A percentile compares a stretch with the other conserved stretches of the same genome.
Evolutionary conservation across 345 rosid species (phyloP).

Genomic region (Rhizophora apiculata): DNA sequence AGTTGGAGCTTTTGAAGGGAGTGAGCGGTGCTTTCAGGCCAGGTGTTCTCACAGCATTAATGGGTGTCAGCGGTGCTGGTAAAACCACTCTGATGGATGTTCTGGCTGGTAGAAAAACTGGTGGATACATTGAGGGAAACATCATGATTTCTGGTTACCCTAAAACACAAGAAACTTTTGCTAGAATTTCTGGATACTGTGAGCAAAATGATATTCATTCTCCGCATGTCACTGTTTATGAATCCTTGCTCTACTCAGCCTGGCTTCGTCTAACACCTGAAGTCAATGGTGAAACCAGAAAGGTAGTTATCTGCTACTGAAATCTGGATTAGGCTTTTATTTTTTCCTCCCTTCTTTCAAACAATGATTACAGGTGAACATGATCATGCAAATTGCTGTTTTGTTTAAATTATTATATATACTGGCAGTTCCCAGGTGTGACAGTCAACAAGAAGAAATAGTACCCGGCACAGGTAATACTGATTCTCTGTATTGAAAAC

Average conservation of each 20-base stretch:
- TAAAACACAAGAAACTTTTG: slow-evolving; percentile 56
- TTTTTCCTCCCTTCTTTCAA: no score
- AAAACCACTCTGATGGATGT: slow-evolving; percentile 70
- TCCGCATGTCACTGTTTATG: slow-evolving; percentile 61
- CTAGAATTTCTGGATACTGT: slow-evolving; percentile 58
- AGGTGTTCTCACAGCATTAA: slow-evolving; percentile 58
- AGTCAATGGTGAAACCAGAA: slow-evolving; percentile 50
- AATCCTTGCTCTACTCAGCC: slow-evolving; percentile 58
- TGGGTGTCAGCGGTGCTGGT: slow-evolving; percentile 79
- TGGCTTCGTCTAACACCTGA: slow-evolving; percentile 64
- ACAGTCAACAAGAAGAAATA: no score
- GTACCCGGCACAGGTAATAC: no score
- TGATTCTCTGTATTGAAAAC: no score
- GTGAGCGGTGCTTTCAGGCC: slow-evolving; percentile 59
- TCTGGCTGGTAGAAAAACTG: slow-evolving; percentile 59
- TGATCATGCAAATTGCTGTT: no score
- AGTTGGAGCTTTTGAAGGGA: slow-evolving; percentile 47
- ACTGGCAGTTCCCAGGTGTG: no score
- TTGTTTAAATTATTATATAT: no score
- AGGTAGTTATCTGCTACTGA: slow-evolving; percentile 30
- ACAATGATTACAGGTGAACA: no score
- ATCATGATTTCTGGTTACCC: slow-evolving; percentile 49
- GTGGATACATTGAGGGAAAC: slow-evolving; percentile 50
- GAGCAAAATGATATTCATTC: slow-evolving; percentile 62
- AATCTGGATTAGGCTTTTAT: no score